These are phyloP conservation scores for Licmophora abbreviata DNA, from an alignment of 108 stramenopile genomes.

Conservation along the genomic window DNA sequence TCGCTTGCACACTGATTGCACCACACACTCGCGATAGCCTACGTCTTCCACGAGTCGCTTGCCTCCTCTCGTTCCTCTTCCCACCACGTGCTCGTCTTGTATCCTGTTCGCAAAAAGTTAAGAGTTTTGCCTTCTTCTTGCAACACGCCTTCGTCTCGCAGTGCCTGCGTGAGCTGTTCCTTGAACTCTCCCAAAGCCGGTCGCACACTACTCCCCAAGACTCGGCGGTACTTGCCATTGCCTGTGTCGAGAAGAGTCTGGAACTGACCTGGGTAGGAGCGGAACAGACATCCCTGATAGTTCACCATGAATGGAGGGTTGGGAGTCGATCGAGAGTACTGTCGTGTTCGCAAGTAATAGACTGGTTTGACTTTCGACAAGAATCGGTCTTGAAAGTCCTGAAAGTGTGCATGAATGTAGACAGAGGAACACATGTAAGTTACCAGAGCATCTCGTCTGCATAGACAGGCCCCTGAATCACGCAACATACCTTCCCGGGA, in stretches of 20 bases:
- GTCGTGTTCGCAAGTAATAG: slow-evolving; percentile 89
- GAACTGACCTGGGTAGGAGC: slow-evolving; percentile 87
- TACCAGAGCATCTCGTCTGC: no score
- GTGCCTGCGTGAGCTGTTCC: slow-evolving; percentile 79
- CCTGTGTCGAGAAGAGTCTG: slow-evolving; percentile 91
- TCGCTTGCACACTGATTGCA: not conserved
- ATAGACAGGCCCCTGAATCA: no score
- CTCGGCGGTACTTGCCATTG: slow-evolving; percentile 67
- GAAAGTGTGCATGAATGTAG: no score
- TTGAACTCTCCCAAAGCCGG: slow-evolving; percentile 87
- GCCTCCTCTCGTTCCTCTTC: slow-evolving; percentile 80
- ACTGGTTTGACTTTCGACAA: slow-evolving; percentile 78
- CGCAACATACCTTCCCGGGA: slow-evolving; percentile 32
- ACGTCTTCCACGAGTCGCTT: slow-evolving; percentile 72
- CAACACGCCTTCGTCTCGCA: slow-evolving; percentile 66
- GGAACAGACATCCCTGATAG: slow-evolving; percentile 91
- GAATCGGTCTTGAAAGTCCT: slow-evolving; percentile 90
- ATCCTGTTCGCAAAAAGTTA: slow-evolving; percentile 78
- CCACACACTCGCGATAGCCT: not conserved
- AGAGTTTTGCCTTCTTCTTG: slow-evolving; percentile 65
- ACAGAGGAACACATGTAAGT: no score
- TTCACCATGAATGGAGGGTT: slow-evolving; percentile 90
- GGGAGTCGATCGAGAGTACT: slow-evolving; percentile 74
- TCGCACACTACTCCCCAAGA: slow-evolving; percentile 49
- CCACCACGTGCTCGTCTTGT: slow-evolving; percentile 91